phyloP scores from a whole-genome alignment of 306 rosid genomes.

The Prunus mongolica region DNA sequence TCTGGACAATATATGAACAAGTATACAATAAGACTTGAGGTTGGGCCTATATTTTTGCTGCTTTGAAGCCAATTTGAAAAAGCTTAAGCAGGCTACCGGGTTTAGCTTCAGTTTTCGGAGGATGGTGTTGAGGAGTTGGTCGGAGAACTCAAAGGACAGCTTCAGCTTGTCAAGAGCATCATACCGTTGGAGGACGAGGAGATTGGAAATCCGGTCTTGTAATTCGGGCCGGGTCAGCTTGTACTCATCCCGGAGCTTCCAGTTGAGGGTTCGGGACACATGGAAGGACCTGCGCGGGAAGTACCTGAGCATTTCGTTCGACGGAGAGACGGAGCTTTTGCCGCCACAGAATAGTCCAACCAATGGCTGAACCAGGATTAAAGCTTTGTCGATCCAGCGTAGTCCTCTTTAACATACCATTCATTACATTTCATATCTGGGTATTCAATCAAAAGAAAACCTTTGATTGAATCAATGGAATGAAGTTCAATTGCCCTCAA shows the following conservation, averaged over 20 bases:
- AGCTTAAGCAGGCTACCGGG: slow-evolving; percentile 43
- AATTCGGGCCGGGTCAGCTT: slow-evolving; percentile 43
- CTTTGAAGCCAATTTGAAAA: slow-evolving; percentile 54
- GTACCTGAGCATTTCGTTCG: slow-evolving; percentile 23
- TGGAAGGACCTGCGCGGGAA: slow-evolving; percentile 33
- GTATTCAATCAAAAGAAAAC: too few relatives aligned
- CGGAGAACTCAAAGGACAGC: slow-evolving; percentile 53
- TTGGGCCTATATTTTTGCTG: slow-evolving; percentile 59
- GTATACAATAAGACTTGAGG: slow-evolving; percentile 47
- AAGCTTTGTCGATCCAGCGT: too few relatives aligned
- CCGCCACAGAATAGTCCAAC: background rate
- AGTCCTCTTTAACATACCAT: too few relatives aligned
- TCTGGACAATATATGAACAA: slow-evolving; percentile 65
- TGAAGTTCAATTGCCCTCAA: too few relatives aligned
- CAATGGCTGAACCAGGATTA: too few relatives aligned
- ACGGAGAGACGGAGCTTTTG: background rate
- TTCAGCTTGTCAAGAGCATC: slow-evolving; percentile 43
- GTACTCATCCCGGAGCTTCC: slow-evolving; percentile 62
- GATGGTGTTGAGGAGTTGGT: slow-evolving; percentile 59
- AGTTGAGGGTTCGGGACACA: slow-evolving; percentile 40
- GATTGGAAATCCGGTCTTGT: slow-evolving; percentile 58
- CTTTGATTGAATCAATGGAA: too few relatives aligned
- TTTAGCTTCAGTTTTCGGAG: slow-evolving; percentile 63
- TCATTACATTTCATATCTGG: too few relatives aligned
- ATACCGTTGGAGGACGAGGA: slow-evolving; percentile 59